Percentiles rank a stretch among this genome's conserved stretches.
phyloP scores from a whole-genome alignment of 495 filamentous ascomycete genomes.

The Poronia punctata region DNA sequence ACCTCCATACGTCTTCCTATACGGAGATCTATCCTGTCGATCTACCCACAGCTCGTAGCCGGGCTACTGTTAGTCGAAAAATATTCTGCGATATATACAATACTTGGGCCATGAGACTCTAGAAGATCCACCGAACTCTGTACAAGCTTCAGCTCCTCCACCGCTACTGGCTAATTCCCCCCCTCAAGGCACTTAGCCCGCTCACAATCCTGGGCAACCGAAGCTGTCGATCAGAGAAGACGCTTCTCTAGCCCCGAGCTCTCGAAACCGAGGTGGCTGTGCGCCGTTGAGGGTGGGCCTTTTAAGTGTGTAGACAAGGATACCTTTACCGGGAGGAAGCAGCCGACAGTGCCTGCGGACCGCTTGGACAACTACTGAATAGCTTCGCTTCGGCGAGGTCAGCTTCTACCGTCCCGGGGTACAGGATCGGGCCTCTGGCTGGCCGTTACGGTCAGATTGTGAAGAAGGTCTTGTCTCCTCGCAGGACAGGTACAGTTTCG shows the following conservation, averaged over 20 bases:
- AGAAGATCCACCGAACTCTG: background rate
- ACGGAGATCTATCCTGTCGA: conserved; percentile 3
- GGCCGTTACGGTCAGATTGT: background rate
- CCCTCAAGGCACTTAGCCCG: no score
- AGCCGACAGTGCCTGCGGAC: no score
- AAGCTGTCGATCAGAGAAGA: no score
- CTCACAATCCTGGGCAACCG: no score
- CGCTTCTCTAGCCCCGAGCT: no score
- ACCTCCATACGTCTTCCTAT: conserved; percentile 4
- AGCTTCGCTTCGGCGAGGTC: background rate
- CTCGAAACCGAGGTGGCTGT: no score
- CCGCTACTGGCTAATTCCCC: no score
- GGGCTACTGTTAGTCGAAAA: no score
- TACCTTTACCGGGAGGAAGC: no score
- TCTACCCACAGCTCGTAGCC: conserved; percentile 2
- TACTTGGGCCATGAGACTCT: conserved; percentile 2
- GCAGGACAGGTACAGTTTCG: background rate
- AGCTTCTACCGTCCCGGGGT: background rate
- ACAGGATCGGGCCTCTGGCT: background rate
- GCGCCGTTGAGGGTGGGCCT: no score
- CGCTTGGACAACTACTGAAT: conserved; percentile 3
- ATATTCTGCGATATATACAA: conserved; percentile 4
- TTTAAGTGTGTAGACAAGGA: no score
- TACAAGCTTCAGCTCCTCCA: no score
- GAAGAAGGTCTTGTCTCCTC: background rate